Base-by-base conservation (phyloP, 1,139 yeast genomes). In the Torulaspora globosa region DNA sequence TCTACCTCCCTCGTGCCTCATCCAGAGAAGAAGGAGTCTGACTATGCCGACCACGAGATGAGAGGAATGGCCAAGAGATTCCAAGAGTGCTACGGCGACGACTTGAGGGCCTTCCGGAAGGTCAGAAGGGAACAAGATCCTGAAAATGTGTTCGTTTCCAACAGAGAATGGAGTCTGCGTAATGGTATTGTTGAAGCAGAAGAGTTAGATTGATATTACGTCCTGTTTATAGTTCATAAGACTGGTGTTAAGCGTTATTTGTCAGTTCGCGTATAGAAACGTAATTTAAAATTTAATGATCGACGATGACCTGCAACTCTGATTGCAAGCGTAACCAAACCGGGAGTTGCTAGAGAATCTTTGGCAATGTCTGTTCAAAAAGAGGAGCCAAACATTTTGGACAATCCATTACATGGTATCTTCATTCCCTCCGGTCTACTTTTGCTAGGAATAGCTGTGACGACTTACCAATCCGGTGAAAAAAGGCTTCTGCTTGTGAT, bases 51-150 rank as follows among this genome's bases (percentile, higher is more conserved):
- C 63, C 84, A 83, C 53, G 79, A 84, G 49, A 87, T 88, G 95
- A 73, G 82, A 55, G 96, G 96, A 1, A 80, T 88, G 60, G 78
- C 80, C 32, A 75, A 79, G 3, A 78, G 78, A 51, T 80, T 87
- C 71, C 70, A 72, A 46, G 78, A 79, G 52, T 87, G 96, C 96
- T 87, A 82, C 62, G 96, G 96, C 9, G 78, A 81, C 5, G 82
- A 82, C 56, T 73, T 89, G 54, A 64, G 62, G 10, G 63, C 70
- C 38, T 90, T 76, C 71, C 82, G 83, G 61, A 62, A 71, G 41
- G 73, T 84, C 8, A 76, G 97, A 63, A 70, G 67, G 46, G 71
- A 76, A 52, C 77, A 78, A 58, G 97, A 90, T 68, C 96, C 97
- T 1, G 71, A 81, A 8, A 90, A 90, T 10, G 80, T 88, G 7